A percentile compares a stretch with the other conserved stretches of the same genome.
phyloP scores from a whole-genome alignment of 192 early-diverging fungal genomes.

The Coemansia sp. region DNA sequence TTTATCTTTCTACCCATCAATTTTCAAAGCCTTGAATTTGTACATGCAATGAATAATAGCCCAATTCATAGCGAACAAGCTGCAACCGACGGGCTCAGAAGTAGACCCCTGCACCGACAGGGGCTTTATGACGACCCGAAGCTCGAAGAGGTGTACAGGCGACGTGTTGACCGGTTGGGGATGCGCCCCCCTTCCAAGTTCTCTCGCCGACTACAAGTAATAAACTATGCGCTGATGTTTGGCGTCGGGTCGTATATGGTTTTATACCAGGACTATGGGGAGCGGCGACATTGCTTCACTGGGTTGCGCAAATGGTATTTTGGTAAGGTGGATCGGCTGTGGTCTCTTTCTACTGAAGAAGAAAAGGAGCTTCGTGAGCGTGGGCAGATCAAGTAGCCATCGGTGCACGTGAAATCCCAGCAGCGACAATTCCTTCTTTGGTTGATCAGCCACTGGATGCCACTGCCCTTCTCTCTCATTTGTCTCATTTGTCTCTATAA shows the following conservation, averaged over 20 bases:
- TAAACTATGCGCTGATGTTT: constrained; percentile 49
- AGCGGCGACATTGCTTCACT: constrained; percentile 42
- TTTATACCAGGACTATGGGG: constrained; percentile 45
- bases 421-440: too few species aligned
- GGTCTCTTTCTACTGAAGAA: constrained; percentile 49
- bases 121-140: constrained; percentile 38
- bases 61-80: not conserved
- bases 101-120: constrained; percentile 39
- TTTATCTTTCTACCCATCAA: not conserved
- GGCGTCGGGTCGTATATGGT: constrained; percentile 45
- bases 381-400: constrained; percentile 26
- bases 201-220: constrained; percentile 39
- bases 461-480: too few species aligned
- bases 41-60: not conserved
- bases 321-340: constrained; percentile 34
- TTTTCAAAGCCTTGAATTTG: not conserved
- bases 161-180: constrained; percentile 41
- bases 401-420: not conserved
- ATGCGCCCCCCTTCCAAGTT: constrained; percentile 36
- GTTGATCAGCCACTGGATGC: too few species aligned
- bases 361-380: constrained; percentile 49
- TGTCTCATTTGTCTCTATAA: too few species aligned
- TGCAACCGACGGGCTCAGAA: not conserved
- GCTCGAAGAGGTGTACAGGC: constrained; percentile 44
- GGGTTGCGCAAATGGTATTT: constrained; percentile 49